Evolutionary conservation across 768 basidiomycete genomes (phyloP).

Genomic region (Asterophora lycoperdoides): DNA sequence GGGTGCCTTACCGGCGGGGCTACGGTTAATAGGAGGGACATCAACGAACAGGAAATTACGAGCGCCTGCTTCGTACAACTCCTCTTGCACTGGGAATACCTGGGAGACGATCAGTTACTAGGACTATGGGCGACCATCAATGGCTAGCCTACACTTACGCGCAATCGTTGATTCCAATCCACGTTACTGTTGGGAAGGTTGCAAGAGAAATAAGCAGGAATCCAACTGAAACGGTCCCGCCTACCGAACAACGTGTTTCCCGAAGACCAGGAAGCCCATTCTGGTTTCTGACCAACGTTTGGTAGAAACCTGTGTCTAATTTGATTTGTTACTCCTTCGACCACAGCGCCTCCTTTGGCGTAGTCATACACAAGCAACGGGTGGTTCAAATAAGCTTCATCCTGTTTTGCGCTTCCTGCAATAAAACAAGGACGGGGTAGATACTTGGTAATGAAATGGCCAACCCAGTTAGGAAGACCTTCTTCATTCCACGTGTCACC

Average conservation of each 20-base stretch:
- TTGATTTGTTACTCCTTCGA: slow-evolving; percentile 39
- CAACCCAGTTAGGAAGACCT: slow-evolving; percentile 57
- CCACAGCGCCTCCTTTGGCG: slow-evolving; percentile 49
- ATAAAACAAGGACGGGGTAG: slow-evolving; percentile 32
- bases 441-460: slow-evolving; percentile 47
- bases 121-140: neutral
- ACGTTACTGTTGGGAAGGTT: slow-evolving; percentile 40
- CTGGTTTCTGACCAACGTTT: slow-evolving; percentile 30
- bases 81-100: slow-evolving; percentile 35
- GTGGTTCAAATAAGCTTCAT: slow-evolving; percentile 25
- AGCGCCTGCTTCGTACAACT: slow-evolving; percentile 45
- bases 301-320: slow-evolving; percentile 37
- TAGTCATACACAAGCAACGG: slow-evolving; percentile 54
- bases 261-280: slow-evolving; percentile 38
- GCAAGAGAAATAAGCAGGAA: neutral
- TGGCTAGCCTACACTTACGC: slow-evolving; percentile 31
- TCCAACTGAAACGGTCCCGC: slow-evolving; percentile 3
- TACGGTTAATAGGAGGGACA: slow-evolving; percentile 49
- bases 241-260: slow-evolving; percentile 45
- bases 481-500: slow-evolving; percentile 45
- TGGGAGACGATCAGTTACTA: neutral
- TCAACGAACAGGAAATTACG: slow-evolving; percentile 58
- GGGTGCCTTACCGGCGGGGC: slow-evolving; percentile 38
- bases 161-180: slow-evolving; percentile 68
- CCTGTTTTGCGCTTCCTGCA: slow-evolving; percentile 25